phyloP scores from a whole-genome alignment of 768 basidiomycete species.

The Mycena leptocephala region DNA sequence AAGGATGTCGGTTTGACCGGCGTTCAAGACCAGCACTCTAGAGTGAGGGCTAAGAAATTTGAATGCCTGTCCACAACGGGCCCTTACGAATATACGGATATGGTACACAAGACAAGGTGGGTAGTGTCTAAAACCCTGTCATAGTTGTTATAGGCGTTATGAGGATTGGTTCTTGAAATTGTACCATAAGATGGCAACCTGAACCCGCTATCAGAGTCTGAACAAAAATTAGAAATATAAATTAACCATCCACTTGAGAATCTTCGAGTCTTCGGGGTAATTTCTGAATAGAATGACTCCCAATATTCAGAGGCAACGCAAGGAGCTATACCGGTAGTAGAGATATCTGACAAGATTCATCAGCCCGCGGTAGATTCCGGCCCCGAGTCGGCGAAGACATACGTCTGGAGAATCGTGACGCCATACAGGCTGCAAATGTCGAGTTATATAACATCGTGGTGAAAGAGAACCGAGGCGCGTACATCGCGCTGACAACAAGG shows the following conservation, averaged over 20 bases:
- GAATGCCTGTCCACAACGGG: neutral
- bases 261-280: conserved; percentile 53
- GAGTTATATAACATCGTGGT: conserved; percentile 4
- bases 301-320: neutral
- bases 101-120: conserved; percentile 62
- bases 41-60: neutral
- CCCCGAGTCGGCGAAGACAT: conserved; percentile 26
- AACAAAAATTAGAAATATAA: neutral
- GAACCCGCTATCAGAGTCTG: neutral
- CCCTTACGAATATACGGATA: conserved; percentile 62
- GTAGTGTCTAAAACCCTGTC: conserved; percentile 59
- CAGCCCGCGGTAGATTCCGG: conserved; percentile 8
- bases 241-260: conserved; percentile 59
- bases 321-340: conserved; percentile 55
- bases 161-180: neutral
- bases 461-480: conserved; percentile 34
- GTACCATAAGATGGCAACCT: conserved; percentile 59
- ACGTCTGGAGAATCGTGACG: conserved; percentile 63
- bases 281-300: conserved; percentile 13
- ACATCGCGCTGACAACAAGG: conserved; percentile 62
- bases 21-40: conserved; percentile 67
- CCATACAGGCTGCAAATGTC: conserved; percentile 58
- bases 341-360: conserved; percentile 49
- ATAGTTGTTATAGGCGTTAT: neutral
- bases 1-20: conserved; percentile 55